Conservation (phyloP, 768 basidiomycete species). For the Neoboletus subvelutipes region DNA sequence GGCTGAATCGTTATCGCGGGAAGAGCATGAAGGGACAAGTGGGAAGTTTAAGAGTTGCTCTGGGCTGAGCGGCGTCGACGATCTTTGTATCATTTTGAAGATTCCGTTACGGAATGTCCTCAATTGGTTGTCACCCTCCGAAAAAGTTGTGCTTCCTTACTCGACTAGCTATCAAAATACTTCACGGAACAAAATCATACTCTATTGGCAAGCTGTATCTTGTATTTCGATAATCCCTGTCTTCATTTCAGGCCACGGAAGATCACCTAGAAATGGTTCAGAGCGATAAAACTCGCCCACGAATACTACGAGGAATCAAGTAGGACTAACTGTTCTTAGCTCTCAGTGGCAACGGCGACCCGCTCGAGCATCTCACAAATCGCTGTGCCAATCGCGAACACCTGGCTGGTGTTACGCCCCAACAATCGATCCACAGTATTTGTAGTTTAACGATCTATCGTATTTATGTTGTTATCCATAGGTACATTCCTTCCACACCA, state of each 20-base stretch:
- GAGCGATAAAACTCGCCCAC: neutral
- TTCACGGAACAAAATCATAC: no score
- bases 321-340: neutral
- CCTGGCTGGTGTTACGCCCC: no score
- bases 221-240: neutral
- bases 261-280: conserved; percentile 10
- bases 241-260: neutral
- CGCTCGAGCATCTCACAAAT: conserved; percentile 11
- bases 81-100: neutral
- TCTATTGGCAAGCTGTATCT: no score
- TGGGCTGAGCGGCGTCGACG: neutral
- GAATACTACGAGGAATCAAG: neutral
- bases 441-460: no score
- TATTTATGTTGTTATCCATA: no score
- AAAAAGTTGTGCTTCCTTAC: neutral
- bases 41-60: neutral
- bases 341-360: neutral
- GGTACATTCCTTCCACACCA: no score
- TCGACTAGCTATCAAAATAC: no score
- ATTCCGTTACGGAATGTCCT: neutral
- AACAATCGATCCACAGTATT: no score
- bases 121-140: conserved; percentile 1
- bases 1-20: neutral
- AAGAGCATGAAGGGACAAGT: neutral
- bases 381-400: no score